These are phyloP conservation scores for Didymella arachidicola DNA, from an alignment of 2,329 filamentous ascomycete species.

Conservation along the genomic window DNA sequence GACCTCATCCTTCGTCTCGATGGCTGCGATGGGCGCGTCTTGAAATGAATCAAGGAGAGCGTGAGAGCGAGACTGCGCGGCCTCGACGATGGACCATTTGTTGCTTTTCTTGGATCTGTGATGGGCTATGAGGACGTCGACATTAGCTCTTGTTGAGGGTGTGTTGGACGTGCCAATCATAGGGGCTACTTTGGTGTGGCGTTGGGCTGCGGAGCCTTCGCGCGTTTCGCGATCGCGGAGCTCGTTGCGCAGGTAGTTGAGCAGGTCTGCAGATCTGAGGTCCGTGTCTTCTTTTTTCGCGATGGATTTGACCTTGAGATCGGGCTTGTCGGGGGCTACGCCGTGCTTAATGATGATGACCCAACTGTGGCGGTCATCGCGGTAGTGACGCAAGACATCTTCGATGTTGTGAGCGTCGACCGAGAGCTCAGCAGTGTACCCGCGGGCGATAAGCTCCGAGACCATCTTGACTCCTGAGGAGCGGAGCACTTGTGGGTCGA, in stretches of 20 bases:
- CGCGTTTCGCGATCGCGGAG: constrained; percentile 78
- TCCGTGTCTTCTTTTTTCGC: constrained; percentile 79
- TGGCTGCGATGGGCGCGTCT: constrained; percentile 81
- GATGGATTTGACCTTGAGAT: constrained; percentile 79
- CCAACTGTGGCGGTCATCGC: constrained; percentile 82
- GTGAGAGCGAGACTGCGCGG: constrained; percentile 65
- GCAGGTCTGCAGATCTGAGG: constrained; percentile 73
- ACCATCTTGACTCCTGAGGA: constrained; percentile 79
- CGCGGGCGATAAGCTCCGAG: constrained; percentile 79
- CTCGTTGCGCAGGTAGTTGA: constrained; percentile 82
- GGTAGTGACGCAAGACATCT: constrained; percentile 77
- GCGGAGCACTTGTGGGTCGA: constrained; percentile 78
- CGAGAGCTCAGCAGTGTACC: constrained; percentile 88
- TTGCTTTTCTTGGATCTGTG: constrained; percentile 93
- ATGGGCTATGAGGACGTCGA: constrained; percentile 82
- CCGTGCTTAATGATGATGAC: constrained; percentile 87
- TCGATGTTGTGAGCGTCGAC: constrained; percentile 80
- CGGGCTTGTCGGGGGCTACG: constrained; percentile 61
- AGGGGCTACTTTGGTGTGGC: constrained; percentile 31
- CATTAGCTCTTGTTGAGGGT: constrained; percentile 62
- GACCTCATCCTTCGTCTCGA: constrained; percentile 86
- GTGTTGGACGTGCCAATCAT: constrained; percentile 30
- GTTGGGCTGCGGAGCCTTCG: constrained; percentile 57
- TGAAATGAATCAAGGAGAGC: constrained; percentile 74
- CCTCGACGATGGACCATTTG: constrained; percentile 83